Conservation (phyloP, 441 rosid genomes). For the Bruguiera hainesii region DNA sequence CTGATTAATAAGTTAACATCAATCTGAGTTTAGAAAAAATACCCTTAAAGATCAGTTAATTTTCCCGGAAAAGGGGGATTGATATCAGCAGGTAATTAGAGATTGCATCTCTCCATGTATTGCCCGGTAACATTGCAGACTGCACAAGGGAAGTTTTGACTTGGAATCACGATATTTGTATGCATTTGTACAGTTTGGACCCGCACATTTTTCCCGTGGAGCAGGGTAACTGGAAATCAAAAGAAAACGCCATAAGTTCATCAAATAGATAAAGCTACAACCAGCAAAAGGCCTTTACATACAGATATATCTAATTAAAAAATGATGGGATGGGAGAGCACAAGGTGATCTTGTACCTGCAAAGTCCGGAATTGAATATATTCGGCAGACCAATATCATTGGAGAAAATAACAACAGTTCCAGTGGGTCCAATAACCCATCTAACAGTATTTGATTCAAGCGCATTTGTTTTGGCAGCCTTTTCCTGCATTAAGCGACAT, state of each 20-base stretch:
- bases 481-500: slow-evolving; percentile 43
- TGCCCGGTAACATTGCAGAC: slow-evolving; percentile 89
- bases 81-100: slow-evolving; percentile 34
- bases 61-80: not conserved
- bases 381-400: slow-evolving; percentile 66
- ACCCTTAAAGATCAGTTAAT: not conserved
- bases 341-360: slow-evolving; percentile 37
- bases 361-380: slow-evolving; percentile 53
- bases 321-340: not conserved
- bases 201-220: slow-evolving; percentile 81
- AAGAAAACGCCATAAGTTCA: slow-evolving; percentile 2
- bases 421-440: slow-evolving; percentile 63
- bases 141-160: slow-evolving; percentile 81
- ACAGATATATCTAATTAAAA: not conserved
- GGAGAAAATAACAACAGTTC: slow-evolving; percentile 76
- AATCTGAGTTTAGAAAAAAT: slow-evolving; percentile 9
- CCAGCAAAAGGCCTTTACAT: not conserved
- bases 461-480: slow-evolving; percentile 44
- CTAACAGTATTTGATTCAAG: slow-evolving; percentile 52
- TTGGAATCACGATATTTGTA: slow-evolving; percentile 83
- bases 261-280: not conserved
- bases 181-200: slow-evolving; percentile 71
- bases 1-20: not conserved
- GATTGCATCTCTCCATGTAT: slow-evolving; percentile 44
- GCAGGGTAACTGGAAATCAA: slow-evolving; percentile 74